Percentiles rank a stretch among this genome's conserved stretches.
phyloP scores from a whole-genome alignment of 495 filamentous ascomycete genomes.

The Podospora comata region DNA sequence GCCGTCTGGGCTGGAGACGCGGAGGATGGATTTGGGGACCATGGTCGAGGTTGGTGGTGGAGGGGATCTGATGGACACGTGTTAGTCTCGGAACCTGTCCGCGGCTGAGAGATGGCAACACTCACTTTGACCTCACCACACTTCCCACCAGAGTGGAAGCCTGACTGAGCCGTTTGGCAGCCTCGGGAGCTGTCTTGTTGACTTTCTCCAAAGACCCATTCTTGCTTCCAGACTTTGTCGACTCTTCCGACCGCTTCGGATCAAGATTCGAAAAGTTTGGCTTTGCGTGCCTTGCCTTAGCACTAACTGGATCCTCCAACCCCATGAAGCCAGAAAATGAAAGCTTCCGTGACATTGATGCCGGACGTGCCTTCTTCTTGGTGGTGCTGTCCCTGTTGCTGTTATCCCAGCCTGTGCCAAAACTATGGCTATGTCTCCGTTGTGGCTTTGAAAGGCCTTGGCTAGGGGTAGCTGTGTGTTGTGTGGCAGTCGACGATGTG shows the following conservation, averaged over 20 bases:
- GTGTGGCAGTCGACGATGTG: constrained; percentile 12
- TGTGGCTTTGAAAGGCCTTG: constrained; percentile 20
- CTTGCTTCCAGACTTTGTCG: constrained; percentile 27
- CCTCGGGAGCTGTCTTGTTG: constrained; percentile 23
- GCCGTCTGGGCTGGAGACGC: constrained; percentile 31
- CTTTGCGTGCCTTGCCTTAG: constrained; percentile 34
- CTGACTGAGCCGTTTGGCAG: constrained; percentile 10
- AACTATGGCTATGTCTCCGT: constrained; percentile 33
- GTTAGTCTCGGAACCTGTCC: background rate
- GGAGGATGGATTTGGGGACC: constrained; percentile 34
- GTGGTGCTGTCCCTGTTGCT: constrained; percentile 14
- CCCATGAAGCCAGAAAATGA: constrained; percentile 25
- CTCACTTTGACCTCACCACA: constrained; percentile 15
- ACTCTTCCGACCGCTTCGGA: constrained; percentile 16
- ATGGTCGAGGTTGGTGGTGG: constrained; percentile 16
- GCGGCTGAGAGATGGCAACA: background rate
- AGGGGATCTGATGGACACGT: constrained; percentile 1
- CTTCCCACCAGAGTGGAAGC: constrained; percentile 7
- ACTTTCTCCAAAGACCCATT: constrained; percentile 26
- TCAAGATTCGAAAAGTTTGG: constrained; percentile 20
- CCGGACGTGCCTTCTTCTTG: constrained; percentile 36
- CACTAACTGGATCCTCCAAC: constrained; percentile 22
- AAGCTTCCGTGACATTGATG: constrained; percentile 29
- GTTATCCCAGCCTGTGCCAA: constrained; percentile 3
- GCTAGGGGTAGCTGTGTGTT: constrained; percentile 11